Percentiles rank a stretch among this genome's conserved stretches.
These are phyloP conservation scores for Dysphania ambrosioides DNA, from an alignment of 148 eudicot species.

Conservation along the genomic window DNA sequence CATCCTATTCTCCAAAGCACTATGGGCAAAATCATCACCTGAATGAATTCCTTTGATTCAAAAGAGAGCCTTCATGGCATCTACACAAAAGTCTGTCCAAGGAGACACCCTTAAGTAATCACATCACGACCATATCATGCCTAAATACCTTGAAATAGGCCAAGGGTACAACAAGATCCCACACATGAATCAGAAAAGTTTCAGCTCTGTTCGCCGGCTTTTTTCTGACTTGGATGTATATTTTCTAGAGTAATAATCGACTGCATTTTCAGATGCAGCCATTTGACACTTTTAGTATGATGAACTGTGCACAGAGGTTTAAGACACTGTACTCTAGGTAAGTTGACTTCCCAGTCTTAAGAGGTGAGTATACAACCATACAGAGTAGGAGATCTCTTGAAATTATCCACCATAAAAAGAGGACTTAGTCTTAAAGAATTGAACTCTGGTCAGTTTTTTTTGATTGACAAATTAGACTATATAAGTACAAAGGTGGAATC, in stretches of 20 bases:
- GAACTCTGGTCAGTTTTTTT: too few species aligned
- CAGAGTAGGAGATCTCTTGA: too few species aligned
- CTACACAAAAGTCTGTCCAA: not conserved
- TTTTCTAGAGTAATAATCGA: not conserved
- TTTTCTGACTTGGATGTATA: not conserved
- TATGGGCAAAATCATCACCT: not conserved
- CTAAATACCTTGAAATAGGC: not conserved
- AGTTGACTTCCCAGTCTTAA: too few species aligned
- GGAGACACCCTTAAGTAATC: not conserved
- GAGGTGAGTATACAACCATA: too few species aligned
- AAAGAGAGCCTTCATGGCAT: not conserved
- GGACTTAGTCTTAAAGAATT: too few species aligned
- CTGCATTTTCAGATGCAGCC: not conserved
- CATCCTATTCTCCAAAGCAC: not conserved
- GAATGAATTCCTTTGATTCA: not conserved
- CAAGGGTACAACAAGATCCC: not conserved
- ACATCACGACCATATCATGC: not conserved
- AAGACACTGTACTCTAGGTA: too few species aligned
- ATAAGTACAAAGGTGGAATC: not conserved
- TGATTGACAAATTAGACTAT: too few species aligned
- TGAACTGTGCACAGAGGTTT: too few species aligned
- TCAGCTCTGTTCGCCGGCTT: not conserved
- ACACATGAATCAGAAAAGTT: too few species aligned
- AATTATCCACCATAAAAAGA: too few species aligned
- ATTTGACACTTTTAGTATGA: too few species aligned